Conservation (phyloP, 2,329 filamentous ascomycete genomes). For the Ophiognomonia clavigignenti-juglandacearum region DNA sequence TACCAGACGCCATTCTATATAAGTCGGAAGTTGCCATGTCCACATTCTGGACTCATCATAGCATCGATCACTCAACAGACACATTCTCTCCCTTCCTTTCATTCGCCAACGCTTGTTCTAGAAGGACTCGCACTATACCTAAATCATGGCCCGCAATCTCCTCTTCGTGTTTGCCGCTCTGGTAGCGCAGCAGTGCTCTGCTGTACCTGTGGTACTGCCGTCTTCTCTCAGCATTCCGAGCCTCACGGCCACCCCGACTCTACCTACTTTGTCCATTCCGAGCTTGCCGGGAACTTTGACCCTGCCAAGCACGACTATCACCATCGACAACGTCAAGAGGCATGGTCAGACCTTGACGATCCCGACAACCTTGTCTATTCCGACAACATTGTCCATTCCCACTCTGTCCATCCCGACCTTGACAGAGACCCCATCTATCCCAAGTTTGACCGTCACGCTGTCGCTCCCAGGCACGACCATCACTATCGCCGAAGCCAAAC, state of each 20-base stretch:
- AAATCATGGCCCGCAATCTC: slow-evolving; percentile 1
- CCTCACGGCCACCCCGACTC: not conserved
- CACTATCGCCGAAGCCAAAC: not conserved
- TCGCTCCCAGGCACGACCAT: no score
- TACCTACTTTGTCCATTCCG: not conserved
- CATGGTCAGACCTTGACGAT: no score
- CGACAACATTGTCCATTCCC: no score
- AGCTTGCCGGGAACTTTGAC: not conserved
- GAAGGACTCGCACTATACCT: not conserved
- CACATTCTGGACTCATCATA: not conserved
- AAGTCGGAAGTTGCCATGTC: not conserved
- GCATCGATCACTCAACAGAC: not conserved
- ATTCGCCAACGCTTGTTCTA: not conserved
- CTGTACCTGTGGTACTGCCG: not conserved
- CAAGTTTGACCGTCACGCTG: no score
- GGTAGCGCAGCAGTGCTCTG: slow-evolving; percentile 8
- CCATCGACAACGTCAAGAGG: no score
- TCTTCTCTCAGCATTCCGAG: not conserved
- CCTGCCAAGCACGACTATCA: no score
- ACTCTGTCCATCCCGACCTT: not conserved
- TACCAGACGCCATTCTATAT: not conserved
- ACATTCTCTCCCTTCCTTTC: not conserved
- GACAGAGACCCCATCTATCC: not conserved
- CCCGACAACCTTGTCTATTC: no score
- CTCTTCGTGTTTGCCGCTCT: slow-evolving; percentile 4